Conservation (phyloP, 2,329 filamentous ascomycete genomes). For the Aspergillus hortae region DNA sequence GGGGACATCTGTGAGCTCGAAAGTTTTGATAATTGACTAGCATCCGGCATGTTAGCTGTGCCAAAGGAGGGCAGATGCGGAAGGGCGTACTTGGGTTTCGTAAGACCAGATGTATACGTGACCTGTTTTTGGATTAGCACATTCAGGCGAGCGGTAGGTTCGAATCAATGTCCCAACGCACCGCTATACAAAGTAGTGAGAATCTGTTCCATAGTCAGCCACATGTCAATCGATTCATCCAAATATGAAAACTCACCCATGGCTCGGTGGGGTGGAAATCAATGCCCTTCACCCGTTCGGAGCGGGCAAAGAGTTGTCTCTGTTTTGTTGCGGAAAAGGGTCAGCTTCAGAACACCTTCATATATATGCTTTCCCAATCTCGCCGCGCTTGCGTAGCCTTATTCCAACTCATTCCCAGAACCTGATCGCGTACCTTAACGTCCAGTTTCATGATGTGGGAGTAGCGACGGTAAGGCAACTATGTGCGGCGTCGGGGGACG, state of each 20-base stretch:
- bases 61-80: conserved; percentile 1
- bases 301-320: conserved; percentile 82
- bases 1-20: conserved; percentile 97
- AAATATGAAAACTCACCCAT: conserved; percentile 61
- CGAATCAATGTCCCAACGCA: conserved; percentile 44
- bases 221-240: background rate
- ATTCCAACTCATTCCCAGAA: conserved; percentile 2
- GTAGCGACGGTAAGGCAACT: conserved; percentile 27
- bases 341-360: conserved; percentile 33
- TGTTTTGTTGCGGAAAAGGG: conserved; percentile 36
- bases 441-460: conserved; percentile 55
- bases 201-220: conserved; percentile 47
- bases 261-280: conserved; percentile 97
- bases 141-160: conserved; percentile 9
- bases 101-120: conserved; percentile 99
- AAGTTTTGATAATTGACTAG: conserved; percentile 90
- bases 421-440: conserved; percentile 50
- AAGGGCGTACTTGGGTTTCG: conserved; percentile 67
- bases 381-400: background rate
- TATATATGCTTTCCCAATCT: conserved; percentile 3
- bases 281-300: conserved; percentile 93
- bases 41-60: conserved; percentile 18
- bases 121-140: conserved; percentile 55
- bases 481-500: conserved; percentile 33
- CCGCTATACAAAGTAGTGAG: conserved; percentile 95